These are phyloP conservation scores for Lolium multiflorum DNA, from an alignment of 176 grass and related monocot species.

Conservation along the genomic window DNA sequence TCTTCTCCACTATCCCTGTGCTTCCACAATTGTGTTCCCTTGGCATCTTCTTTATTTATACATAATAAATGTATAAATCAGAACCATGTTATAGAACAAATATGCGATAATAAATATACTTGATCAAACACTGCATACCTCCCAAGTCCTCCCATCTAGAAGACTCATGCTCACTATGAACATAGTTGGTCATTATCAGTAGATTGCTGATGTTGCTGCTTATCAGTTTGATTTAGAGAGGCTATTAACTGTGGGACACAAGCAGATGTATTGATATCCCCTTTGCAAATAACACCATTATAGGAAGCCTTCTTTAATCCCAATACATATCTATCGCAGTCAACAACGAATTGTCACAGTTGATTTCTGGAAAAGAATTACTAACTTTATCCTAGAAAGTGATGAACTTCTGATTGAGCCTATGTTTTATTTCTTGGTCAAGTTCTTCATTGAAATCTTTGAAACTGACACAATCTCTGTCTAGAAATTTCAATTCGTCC, in stretches of 20 bases:
- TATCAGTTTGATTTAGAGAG: not conserved
- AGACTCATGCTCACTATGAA: not conserved
- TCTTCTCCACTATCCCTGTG: too few species aligned
- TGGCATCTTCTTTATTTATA: too few species aligned
- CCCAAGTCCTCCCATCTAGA: not conserved
- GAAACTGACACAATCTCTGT: not conserved
- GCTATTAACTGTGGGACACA: too few species aligned
- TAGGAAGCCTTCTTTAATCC: not conserved
- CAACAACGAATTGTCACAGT: not conserved
- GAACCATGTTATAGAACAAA: too few species aligned
- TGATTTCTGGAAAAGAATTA: not conserved
- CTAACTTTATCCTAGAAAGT: not conserved
- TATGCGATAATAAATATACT: too few species aligned
- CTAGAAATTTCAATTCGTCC: not conserved
- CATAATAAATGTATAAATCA: too few species aligned
- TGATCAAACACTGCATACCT: too few species aligned
- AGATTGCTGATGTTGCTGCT: not conserved
- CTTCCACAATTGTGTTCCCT: too few species aligned
- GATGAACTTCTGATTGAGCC: not conserved
- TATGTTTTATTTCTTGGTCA: not conserved
- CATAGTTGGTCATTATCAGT: not conserved
- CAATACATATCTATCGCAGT: conserved; percentile 13
- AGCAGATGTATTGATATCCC: not conserved
- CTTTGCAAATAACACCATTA: not conserved
- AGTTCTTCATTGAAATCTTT: not conserved